A percentile compares a stretch with the other conserved stretches of the same genome.
phyloP scores from a whole-genome alignment of 176 grass and related monocot genomes.

The Avena sativa region DNA sequence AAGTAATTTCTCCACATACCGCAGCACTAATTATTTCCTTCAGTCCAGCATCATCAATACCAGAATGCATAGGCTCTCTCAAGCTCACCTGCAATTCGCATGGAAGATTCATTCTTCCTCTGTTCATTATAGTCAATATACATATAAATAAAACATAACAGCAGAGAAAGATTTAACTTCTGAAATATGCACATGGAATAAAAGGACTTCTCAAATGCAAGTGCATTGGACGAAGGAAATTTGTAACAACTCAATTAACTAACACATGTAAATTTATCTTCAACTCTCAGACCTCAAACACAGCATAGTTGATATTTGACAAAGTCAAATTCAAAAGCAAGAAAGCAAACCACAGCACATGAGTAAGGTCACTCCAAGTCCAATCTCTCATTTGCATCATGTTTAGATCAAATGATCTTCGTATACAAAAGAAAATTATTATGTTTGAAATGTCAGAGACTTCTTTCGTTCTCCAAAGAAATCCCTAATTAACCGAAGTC shows the following conservation, averaged over 20 bases:
- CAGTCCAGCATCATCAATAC: slow-evolving; percentile 65
- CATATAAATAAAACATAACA: slow-evolving; percentile 25
- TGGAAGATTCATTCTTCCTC: not conserved
- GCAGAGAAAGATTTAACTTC: not conserved
- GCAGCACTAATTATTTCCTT: slow-evolving; percentile 82
- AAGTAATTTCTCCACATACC: slow-evolving; percentile 56
- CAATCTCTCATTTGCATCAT: not conserved
- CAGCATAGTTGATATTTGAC: not conserved
- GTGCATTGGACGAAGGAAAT: not conserved
- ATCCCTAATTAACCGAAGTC: not conserved
- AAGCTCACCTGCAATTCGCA: slow-evolving; percentile 65
- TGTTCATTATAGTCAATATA: not conserved
- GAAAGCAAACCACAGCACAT: not conserved
- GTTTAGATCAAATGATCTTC: slow-evolving; percentile 3
- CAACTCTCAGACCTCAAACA: not conserved
- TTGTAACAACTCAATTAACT: not conserved
- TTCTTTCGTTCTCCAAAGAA: not conserved
- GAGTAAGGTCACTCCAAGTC: not conserved
- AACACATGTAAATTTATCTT: not conserved
- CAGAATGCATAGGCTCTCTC: slow-evolving; percentile 77
- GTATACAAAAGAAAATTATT: slow-evolving; percentile 7
- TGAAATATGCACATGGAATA: not conserved
- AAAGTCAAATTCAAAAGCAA: not conserved
- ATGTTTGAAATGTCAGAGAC: slow-evolving; percentile 8
- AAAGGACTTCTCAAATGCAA: not conserved